Base-by-base conservation (phyloP, 106 monocot species). In the Allium sativum region DNA sequence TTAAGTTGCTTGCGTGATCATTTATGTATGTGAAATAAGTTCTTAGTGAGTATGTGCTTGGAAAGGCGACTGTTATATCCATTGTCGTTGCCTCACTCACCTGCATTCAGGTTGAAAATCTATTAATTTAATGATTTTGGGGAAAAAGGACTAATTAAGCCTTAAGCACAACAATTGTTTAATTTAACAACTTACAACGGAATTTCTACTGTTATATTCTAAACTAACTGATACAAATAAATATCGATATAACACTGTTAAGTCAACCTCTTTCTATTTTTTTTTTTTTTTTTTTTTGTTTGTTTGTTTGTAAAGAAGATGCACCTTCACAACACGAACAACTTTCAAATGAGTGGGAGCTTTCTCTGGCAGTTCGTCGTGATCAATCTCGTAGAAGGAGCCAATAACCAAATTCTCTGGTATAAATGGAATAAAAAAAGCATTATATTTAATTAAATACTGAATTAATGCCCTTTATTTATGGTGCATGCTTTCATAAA, bases 271-370 rank as follows among this genome's bases (percentile, higher is more conserved):
- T n/a, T n/a, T n/a, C n/a, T n/a, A n/a, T n/a, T n/a, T n/a, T n/a
- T n/a, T n/a, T n/a, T n/a, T n/a, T n/a, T n/a, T n/a, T n/a, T n/a
- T n/a, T n/a, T n/a, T n/a, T n/a, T n/a, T n/a, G n/a, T n/a, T n/a
- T n/a, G n/a, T 31, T 31, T 31, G 4, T 31, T 31, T 5, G 31
- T 31, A 31, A 31, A 31, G 5, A 31, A n/a, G 1, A 31, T 7
- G 10, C 41, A 86, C 89, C 86, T 77, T 87, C 10, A 82, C 96
- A 11, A 84, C 62, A 2, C 90, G 79, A 19, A 91, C 68, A 19
- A 80, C 72, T 57, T 87, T 96, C 11, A 96, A 83, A 52, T 96
- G 90, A 16, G 82, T 77, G 12, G 89, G 95, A 9, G 84, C 90
- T 60, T 79, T 90, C 19, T 81, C 84, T 1, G 77, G 95, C 41